Evolutionary conservation across 2,329 filamentous ascomycete species (phyloP), one percentile per base, ranked within the genome.

Genomic region (Trichoderma aggressivum): DNA sequence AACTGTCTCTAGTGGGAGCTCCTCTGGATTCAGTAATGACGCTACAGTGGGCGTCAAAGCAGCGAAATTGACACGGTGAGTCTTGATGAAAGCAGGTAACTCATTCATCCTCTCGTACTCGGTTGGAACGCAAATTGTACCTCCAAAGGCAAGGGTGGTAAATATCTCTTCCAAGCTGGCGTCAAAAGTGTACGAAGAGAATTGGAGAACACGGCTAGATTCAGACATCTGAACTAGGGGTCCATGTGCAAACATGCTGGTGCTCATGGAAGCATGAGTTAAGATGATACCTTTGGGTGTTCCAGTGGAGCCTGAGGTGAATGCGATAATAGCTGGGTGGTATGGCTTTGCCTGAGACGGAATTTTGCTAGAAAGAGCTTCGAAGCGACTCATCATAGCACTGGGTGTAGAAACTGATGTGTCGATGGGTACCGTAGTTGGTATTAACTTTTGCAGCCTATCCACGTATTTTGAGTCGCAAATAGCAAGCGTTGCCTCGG

Each of bases 1-100:
- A 7, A 77, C 55, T 0, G 72, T 72, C 58, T 72, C 30, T 3
- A 77, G 26, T 0, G 36, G n/a, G 61, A 72, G 71, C 2, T 74
- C 36, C 3, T 71, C 34, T 1, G 73, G 43, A 21, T 47, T 47
- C 5, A 47, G 43, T 47, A 47, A 47, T 6, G 43, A 47, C 8
- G 43, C 43, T 8, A 47, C 43, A 47, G 43, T 47, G n/a, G 43
- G 43, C n/a, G 43, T 47, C 18, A 47, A 47, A n/a, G 43, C 18
- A 47, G 43, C 43, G n/a, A 47, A 47, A 47, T 47, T 47, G 43
- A 47, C 43, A n/a, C 2, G 56, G 1, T 72, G 72, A 75, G 21
- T 75, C 10, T 68, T 26, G 30, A 56, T 47, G 26, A 55, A 68
- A 8, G 47, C 66, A 18, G 36, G 43, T 10, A 67, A 14, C 10